phyloP scores from a whole-genome alignment of 495 filamentous ascomycete genomes.

The Melanomma pulvis-pyrius region DNA sequence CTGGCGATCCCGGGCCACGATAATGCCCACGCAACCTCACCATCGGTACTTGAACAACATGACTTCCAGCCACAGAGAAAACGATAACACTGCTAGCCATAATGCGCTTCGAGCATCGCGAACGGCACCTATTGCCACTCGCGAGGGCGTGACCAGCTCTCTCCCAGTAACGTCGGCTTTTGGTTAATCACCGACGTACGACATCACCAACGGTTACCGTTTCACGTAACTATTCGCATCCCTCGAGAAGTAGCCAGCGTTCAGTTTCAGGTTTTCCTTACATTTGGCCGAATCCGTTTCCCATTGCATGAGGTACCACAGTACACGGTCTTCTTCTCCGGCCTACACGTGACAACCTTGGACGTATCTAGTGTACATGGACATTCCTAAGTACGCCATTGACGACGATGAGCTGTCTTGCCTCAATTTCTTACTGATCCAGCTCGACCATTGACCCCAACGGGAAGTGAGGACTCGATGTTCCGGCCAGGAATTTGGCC shows the following conservation, averaged over 20 bases:
- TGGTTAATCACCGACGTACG: conserved; percentile 29
- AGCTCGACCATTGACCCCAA: background rate
- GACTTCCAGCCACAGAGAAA: background rate
- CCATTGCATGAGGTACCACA: conserved; percentile 17
- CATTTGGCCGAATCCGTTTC: conserved; percentile 19
- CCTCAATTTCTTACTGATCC: background rate
- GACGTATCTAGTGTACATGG: background rate
- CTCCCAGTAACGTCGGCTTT: background rate
- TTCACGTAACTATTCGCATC: conserved; percentile 13
- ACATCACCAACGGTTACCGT: conserved; percentile 26
- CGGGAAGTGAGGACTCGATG: background rate
- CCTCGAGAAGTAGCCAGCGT: conserved; percentile 6
- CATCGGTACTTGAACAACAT: background rate
- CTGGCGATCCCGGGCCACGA: conserved; percentile 4
- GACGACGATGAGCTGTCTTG: background rate
- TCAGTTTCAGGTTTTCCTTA: conserved; percentile 28
- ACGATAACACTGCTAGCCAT: background rate
- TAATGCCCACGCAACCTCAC: conserved; percentile 14
- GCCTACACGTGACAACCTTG: background rate
- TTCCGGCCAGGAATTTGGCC: conserved; percentile 3
- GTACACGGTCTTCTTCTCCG: background rate
- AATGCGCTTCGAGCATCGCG: background rate
- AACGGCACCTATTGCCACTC: conserved; percentile 15
- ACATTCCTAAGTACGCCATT: conserved; percentile 29
- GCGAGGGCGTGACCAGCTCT: background rate